Evolutionary conservation across 1,284 basidiomycete species (phyloP).

Genomic region (Rhodotorula sp.): DNA sequence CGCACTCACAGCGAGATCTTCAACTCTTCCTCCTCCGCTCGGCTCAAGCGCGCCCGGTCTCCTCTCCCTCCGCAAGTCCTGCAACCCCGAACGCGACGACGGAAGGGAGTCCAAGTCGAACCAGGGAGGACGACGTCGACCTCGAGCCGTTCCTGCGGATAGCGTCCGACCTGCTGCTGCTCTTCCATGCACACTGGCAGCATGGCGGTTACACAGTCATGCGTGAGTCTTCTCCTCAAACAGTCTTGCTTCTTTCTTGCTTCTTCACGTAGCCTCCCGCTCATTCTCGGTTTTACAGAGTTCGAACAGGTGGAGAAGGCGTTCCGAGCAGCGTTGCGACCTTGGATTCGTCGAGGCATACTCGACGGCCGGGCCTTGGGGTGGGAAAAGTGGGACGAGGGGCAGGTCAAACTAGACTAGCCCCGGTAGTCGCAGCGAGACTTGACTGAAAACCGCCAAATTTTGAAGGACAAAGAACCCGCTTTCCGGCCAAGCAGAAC

Average conservation of each 20-base stretch:
- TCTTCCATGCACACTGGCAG: constrained; percentile 39
- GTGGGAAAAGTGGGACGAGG: constrained; percentile 27
- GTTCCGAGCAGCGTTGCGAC: constrained; percentile 29
- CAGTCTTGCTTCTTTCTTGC: neutral
- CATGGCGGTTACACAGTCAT: constrained; percentile 28
- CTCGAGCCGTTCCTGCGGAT: constrained; percentile 23
- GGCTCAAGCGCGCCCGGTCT: neutral
- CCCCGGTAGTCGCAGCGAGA: too few relatives aligned
- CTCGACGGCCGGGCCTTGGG: constrained; percentile 36
- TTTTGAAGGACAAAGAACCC: neutral
- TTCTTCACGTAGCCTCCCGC: too few relatives aligned
- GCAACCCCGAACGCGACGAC: neutral
- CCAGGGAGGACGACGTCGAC: neutral
- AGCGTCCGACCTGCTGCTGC: constrained; percentile 24
- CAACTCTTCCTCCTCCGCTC: constrained; percentile 37
- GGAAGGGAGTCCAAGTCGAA: neutral
- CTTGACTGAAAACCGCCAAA: neutral
- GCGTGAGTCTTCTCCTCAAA: constrained; percentile 17
- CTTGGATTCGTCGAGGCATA: constrained; percentile 36
- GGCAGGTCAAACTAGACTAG: constrained; percentile 29
- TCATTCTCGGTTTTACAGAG: constrained; percentile 14
- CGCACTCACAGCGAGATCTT: constrained; percentile 28
- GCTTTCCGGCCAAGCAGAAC: neutral
- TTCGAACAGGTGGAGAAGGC: constrained; percentile 29
- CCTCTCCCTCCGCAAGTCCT: neutral